Conservation (phyloP, 2,329 filamentous ascomycete genomes). For the Botrytis elliptica region DNA sequence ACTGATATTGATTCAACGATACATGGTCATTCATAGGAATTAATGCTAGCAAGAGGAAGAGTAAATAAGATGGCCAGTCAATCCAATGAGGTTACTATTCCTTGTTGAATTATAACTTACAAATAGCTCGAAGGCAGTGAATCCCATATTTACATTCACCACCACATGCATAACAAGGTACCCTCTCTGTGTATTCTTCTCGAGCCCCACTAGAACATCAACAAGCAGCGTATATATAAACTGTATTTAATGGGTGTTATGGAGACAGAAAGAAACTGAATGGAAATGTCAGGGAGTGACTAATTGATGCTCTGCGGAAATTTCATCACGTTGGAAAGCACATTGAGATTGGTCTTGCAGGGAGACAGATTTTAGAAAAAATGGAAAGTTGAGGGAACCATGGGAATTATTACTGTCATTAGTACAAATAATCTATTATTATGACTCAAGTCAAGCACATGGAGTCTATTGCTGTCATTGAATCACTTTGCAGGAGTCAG, state of each 20-base stretch:
- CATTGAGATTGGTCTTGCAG: background rate
- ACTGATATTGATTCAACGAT: rapidly evolving
- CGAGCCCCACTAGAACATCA: background rate
- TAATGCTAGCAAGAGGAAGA: background rate
- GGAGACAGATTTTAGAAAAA: background rate
- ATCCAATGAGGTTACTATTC: background rate
- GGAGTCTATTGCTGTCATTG: background rate
- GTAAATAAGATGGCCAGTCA: background rate
- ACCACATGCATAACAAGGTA: background rate
- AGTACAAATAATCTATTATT: background rate
- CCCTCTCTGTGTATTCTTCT: background rate
- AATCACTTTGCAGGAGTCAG: background rate
- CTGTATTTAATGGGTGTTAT: rapidly evolving
- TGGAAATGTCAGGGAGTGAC: no score
- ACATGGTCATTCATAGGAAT: rapidly evolving
- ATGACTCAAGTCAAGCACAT: background rate
- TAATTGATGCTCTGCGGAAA: background rate
- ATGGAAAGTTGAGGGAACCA: rapidly evolving
- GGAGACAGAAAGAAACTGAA: no score
- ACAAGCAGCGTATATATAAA: background rate
- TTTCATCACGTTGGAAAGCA: background rate
- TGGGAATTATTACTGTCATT: rapidly evolving
- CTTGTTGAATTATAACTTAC: background rate
- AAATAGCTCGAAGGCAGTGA: background rate
- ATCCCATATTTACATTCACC: background rate